Percentiles rank a stretch among this genome's conserved stretches.
phyloP scores from a whole-genome alignment of 331 rosid species.

The Dryas integrifolia region DNA sequence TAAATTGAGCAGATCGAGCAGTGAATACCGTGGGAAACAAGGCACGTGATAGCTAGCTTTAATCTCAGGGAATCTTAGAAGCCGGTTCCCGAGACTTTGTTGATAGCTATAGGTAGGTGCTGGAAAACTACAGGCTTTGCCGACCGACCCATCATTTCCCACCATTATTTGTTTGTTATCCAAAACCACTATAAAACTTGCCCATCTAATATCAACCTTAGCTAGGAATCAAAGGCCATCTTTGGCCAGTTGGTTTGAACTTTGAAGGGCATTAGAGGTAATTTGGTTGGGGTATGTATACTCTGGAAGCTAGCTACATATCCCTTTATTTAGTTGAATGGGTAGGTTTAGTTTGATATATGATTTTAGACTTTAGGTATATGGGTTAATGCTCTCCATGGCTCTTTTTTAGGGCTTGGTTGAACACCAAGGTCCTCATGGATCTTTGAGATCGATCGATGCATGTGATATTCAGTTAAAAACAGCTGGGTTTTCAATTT shows the following conservation, averaged over 20 bases:
- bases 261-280: neutral
- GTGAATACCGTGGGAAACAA: neutral
- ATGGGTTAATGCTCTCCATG: too few relatives aligned
- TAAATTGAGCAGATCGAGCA: neutral
- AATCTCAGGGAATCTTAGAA: constrained; percentile 39
- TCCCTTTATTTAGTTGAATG: too few relatives aligned
- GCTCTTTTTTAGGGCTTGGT: too few relatives aligned
- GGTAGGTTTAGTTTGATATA: neutral
- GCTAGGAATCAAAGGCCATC: neutral
- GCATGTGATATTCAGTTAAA: neutral
- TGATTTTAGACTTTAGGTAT: too few relatives aligned
- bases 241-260: neutral
- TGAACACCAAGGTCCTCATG: neutral
- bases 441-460: neutral
- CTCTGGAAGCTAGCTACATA: too few relatives aligned
- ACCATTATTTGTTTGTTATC: constrained; percentile 7
- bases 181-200: constrained; percentile 4
- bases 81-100: constrained; percentile 36
- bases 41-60: constrained; percentile 34
- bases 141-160: constrained; percentile 25
- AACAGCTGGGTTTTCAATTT: neutral
- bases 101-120: constrained; percentile 10
- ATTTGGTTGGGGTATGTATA: too few relatives aligned
- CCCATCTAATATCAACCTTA: neutral
- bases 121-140: constrained; percentile 12